Conservation (phyloP, 352 stramenopile species). For the Phytopythium sindhum region DNA sequence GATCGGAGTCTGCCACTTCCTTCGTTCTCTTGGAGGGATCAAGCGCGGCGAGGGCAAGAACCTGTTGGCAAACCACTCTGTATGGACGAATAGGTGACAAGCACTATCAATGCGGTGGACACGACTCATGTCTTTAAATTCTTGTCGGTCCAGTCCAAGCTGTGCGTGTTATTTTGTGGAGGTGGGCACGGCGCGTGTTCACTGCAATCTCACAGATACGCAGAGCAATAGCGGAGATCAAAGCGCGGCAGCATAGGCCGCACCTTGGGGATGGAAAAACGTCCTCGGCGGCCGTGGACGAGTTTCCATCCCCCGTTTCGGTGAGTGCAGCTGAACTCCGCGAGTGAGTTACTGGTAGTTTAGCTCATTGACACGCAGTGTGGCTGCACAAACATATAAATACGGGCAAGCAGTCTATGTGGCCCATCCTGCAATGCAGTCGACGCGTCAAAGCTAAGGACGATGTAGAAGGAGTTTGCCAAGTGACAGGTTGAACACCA, state of each 20-base stretch:
- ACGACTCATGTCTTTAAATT: background rate
- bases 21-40: too few relatives aligned
- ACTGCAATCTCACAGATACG: conserved; percentile 6
- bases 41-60: too few relatives aligned
- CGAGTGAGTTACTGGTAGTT: too few relatives aligned
- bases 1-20: too few relatives aligned
- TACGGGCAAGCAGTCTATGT: background rate
- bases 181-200: background rate
- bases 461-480: too few relatives aligned
- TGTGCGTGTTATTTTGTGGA: background rate
- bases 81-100: too few relatives aligned
- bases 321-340: background rate
- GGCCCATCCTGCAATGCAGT: background rate
- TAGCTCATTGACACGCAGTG: too few relatives aligned
- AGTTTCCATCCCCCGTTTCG: background rate
- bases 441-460: background rate
- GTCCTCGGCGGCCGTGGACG: too few relatives aligned
- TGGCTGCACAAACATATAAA: too few relatives aligned
- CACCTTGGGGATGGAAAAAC: background rate
- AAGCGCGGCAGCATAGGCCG: background rate
- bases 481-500: too few relatives aligned
- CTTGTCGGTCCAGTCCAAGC: background rate
- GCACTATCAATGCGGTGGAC: background rate
- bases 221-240: background rate
- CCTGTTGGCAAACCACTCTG: too few relatives aligned